Conservation (phyloP, 148 eudicot species). For the Arbutus unedo region DNA sequence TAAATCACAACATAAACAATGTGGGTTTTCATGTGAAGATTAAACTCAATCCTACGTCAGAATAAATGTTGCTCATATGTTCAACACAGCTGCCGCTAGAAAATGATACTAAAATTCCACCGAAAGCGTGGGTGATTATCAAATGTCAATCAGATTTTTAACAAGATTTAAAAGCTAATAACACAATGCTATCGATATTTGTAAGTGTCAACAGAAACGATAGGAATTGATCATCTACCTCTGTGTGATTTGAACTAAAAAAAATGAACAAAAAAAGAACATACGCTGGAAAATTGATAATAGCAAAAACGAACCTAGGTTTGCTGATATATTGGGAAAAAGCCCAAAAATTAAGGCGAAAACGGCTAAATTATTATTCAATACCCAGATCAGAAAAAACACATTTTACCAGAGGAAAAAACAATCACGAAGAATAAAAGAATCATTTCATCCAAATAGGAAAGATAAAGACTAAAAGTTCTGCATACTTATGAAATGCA, state of each 20-base stretch:
- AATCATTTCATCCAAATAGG: background rate
- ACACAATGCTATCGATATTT: background rate
- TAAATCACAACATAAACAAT: constrained; percentile 9
- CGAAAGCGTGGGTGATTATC: background rate
- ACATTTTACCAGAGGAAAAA: background rate
- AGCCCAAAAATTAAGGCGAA: background rate
- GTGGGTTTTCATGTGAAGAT: background rate
- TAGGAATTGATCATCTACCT: background rate
- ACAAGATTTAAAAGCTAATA: constrained; percentile 2
- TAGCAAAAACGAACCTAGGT: constrained; percentile 10
- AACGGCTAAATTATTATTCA: background rate
- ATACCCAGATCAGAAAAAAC: constrained; percentile 15
- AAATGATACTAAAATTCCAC: background rate
- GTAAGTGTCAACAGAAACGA: background rate
- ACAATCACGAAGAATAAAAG: background rate
- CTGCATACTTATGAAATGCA: background rate
- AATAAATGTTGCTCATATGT: background rate
- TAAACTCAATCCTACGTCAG: background rate
- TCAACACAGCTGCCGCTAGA: background rate
- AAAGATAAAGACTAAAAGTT: background rate
- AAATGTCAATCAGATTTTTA: background rate
- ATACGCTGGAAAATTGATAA: background rate
- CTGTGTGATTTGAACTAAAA: background rate
- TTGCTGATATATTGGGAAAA: background rate
- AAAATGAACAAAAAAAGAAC: background rate